Conservation (phyloP, 2,329 filamentous ascomycete species). For the Didymellaceae sp. region DNA sequence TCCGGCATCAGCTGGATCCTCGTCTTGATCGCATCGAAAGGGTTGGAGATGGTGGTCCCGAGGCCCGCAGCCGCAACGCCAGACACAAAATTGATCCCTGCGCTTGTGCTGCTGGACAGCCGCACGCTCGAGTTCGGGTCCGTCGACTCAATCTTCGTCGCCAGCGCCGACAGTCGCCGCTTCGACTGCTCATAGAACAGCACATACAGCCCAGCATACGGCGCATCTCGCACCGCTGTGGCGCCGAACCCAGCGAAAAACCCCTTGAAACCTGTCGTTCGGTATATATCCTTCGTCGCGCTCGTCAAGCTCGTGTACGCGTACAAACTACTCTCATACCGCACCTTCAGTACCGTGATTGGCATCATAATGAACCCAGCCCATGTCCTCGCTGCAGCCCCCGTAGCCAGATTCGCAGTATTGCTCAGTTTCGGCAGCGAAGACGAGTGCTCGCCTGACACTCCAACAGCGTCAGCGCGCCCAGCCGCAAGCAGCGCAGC, state of each 20-base stretch:
- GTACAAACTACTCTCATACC: conserved; percentile 90
- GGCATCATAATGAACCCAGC: conserved; percentile 95
- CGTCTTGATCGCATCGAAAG: conserved; percentile 96
- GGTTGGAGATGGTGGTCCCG: conserved; percentile 90
- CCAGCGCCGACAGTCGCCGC: conserved; percentile 58
- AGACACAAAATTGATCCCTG: conserved; percentile 83
- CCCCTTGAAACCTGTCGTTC: conserved; percentile 75
- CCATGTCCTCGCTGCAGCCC: conserved; percentile 80
- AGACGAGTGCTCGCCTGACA: conserved; percentile 60
- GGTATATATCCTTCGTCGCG: conserved; percentile 76
- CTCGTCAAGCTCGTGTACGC: conserved; percentile 76
- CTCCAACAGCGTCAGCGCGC: conserved; percentile 19
- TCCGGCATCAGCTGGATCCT: conserved; percentile 87
- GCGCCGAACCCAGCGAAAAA: conserved; percentile 96
- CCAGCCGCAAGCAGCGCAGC: conserved; percentile 50
- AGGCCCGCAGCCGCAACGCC: conserved; percentile 80
- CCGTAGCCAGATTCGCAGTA: conserved; percentile 82
- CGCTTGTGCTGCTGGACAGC: conserved; percentile 53
- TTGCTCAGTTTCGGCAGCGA: conserved; percentile 83
- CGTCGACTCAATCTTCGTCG: conserved; percentile 39
- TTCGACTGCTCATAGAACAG: conserved; percentile 91
- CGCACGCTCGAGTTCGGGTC: conserved; percentile 19
- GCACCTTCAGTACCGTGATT: conserved; percentile 93
- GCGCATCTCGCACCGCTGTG: conserved; percentile 91
- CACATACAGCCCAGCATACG: conserved; percentile 94